Evolutionary conservation across 345 rosid species (phyloP).

Genomic region (Moricandia arvensis): DNA sequence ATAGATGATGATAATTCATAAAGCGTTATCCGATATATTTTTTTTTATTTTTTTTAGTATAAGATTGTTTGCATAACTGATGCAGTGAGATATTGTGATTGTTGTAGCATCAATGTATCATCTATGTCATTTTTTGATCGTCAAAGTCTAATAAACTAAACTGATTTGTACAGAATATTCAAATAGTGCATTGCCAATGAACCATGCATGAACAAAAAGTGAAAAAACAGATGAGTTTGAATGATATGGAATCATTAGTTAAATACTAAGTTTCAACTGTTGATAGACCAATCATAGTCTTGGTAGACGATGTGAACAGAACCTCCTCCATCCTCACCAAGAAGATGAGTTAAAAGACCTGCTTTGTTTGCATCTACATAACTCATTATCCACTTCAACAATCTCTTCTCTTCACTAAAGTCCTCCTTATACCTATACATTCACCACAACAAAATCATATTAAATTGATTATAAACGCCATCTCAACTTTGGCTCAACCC

Average conservation of each 20-base stretch:
- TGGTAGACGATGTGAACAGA: conserved; percentile 56
- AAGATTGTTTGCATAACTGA: background rate
- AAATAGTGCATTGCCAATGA: background rate
- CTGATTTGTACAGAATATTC: background rate
- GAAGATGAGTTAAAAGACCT: conserved; percentile 72
- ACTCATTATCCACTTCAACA: conserved; percentile 66
- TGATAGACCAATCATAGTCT: conserved; percentile 77
- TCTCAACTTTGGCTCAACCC: background rate
- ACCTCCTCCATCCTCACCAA: conserved; percentile 62
- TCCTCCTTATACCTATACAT: conserved; percentile 64
- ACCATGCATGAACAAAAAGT: conserved; percentile 1
- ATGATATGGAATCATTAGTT: background rate
- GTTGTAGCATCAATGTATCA: background rate
- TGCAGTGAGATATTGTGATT: background rate
- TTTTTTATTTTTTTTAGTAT: too few species aligned
- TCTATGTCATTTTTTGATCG: too few species aligned
- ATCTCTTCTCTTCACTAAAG: conserved; percentile 66
- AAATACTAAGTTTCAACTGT: conserved; percentile 32
- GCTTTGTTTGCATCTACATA: conserved; percentile 70
- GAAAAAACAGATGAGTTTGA: background rate
- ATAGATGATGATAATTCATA: background rate
- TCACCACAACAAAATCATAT: background rate
- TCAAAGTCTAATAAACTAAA: background rate
- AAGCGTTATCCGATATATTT: background rate
- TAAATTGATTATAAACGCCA: background rate